Conservation (phyloP, 2,329 filamentous ascomycete species). For the Colletotrichum sp. region DNA sequence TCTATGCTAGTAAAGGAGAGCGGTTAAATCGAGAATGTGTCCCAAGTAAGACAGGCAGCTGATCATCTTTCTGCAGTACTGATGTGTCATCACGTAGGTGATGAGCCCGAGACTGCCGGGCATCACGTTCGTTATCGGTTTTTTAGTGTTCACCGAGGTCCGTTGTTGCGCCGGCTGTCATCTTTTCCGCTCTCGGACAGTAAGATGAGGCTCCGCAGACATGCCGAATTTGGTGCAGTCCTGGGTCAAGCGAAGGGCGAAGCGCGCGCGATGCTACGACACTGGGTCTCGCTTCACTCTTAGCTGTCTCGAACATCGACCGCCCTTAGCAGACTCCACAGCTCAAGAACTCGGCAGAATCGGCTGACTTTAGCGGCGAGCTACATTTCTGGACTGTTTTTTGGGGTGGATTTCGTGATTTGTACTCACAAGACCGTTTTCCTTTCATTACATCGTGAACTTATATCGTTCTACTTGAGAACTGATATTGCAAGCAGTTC, state of each 20-base stretch:
- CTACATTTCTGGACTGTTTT: no score
- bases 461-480: fast-evolving
- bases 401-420: no score
- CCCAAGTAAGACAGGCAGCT: neutral
- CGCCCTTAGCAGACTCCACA: fast-evolving
- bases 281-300: neutral
- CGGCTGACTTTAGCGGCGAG: neutral
- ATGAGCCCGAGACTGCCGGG: neutral
- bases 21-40: neutral
- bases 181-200: neutral
- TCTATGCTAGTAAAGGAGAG: fast-evolving
- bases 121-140: neutral
- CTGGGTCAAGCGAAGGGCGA: neutral
- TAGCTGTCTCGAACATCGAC: neutral
- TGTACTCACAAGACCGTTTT: no score
- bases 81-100: neutral
- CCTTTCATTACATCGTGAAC: fast-evolving
- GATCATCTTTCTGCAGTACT: no score
- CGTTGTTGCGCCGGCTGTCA: neutral
- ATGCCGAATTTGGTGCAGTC: fast-evolving
- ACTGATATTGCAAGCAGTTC: fast-evolving
- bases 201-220: neutral
- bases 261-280: neutral
- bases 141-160: neutral
- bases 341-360: neutral